A percentile compares a stretch with the other conserved stretches of the same genome.
Conservation (phyloP, 2,329 filamentous ascomycete genomes). For the Microcyclosporella mali region DNA sequence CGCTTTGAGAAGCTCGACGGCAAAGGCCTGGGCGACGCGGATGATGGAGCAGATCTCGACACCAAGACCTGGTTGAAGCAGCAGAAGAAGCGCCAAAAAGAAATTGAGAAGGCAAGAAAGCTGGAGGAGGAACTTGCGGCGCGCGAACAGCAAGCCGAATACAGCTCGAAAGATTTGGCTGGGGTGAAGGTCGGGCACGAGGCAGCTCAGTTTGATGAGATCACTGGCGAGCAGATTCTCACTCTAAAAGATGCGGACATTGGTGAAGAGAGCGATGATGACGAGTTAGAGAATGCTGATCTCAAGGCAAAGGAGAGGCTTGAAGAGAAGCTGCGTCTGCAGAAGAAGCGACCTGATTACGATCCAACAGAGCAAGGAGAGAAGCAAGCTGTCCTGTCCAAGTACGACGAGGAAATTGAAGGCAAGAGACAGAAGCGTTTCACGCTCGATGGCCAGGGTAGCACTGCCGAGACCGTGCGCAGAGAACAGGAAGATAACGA, state of each 20-base stretch:
- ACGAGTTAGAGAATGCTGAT: conserved; percentile 76
- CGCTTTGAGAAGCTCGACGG: conserved; percentile 71
- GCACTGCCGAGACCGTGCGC: conserved; percentile 56
- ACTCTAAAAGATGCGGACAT: conserved; percentile 93
- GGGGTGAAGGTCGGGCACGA: conserved; percentile 92
- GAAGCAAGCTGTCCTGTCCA: conserved; percentile 65
- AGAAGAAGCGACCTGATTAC: conserved; percentile 86
- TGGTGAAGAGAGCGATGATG: conserved; percentile 70
- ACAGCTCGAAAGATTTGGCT: conserved; percentile 78
- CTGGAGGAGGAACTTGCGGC: conserved; percentile 72
- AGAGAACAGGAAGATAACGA: conserved; percentile 40
- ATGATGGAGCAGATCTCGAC: conserved; percentile 59
- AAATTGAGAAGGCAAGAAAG: conserved; percentile 67
- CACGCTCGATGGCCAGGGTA: conserved; percentile 73
- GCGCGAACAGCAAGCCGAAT: conserved; percentile 64
- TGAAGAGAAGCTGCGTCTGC: conserved; percentile 70
- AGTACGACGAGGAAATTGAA: conserved; percentile 93
- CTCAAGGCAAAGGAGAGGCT: conserved; percentile 67
- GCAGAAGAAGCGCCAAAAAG: conserved; percentile 90
- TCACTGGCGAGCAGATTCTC: conserved; percentile 73
- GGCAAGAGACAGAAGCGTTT: conserved; percentile 86
- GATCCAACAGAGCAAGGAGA: conserved; percentile 71
- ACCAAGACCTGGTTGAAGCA: conserved; percentile 81
- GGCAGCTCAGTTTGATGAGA: conserved; percentile 68
- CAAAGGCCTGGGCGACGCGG: conserved; percentile 72